phyloP scores from a whole-genome alignment of 768 basidiomycete species.

The Macrocybe gigantea region DNA sequence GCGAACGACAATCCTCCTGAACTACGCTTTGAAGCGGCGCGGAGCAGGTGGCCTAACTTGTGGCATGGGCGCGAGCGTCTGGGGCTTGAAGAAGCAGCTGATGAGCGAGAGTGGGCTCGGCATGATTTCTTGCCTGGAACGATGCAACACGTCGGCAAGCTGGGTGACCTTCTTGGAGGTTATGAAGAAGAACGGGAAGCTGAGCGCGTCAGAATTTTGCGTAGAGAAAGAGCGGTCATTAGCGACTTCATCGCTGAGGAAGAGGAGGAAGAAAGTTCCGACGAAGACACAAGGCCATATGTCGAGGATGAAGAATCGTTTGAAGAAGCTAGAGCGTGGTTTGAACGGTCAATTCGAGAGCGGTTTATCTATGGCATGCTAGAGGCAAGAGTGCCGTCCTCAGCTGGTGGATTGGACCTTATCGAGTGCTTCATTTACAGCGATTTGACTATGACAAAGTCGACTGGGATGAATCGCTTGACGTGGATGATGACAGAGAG shows the following conservation, averaged over 20 bases:
- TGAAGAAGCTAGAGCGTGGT: conserved; percentile 43
- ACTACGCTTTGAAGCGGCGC: conserved; percentile 48
- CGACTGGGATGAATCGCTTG: conserved; percentile 74
- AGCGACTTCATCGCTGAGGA: conserved; percentile 62
- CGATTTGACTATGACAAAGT: conserved; percentile 62
- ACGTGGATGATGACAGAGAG: conserved; percentile 51
- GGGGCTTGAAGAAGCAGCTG: conserved; percentile 47
- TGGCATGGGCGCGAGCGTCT: conserved; percentile 54
- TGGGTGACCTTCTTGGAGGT: conserved; percentile 57
- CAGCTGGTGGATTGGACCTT: background rate
- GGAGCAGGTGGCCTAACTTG: conserved; percentile 56
- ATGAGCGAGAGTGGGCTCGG: conserved; percentile 68
- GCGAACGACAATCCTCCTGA: conserved; percentile 47
- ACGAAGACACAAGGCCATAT: conserved; percentile 21
- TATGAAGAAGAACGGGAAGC: conserved; percentile 79
- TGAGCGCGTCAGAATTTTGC: conserved; percentile 46
- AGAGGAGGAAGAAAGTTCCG: conserved; percentile 63
- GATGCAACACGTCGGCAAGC: conserved; percentile 59
- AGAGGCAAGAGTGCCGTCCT: conserved; percentile 42
- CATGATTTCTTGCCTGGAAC: conserved; percentile 53
- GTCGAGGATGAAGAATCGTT: conserved; percentile 35
- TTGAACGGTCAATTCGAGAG: conserved; percentile 61
- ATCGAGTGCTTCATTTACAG: conserved; percentile 26
- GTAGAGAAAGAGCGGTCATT: conserved; percentile 32
- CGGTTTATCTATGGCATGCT: conserved; percentile 71